Evolutionary conservation across 1,284 basidiomycete genomes (phyloP).

Genomic region (Naganishia sp.): DNA sequence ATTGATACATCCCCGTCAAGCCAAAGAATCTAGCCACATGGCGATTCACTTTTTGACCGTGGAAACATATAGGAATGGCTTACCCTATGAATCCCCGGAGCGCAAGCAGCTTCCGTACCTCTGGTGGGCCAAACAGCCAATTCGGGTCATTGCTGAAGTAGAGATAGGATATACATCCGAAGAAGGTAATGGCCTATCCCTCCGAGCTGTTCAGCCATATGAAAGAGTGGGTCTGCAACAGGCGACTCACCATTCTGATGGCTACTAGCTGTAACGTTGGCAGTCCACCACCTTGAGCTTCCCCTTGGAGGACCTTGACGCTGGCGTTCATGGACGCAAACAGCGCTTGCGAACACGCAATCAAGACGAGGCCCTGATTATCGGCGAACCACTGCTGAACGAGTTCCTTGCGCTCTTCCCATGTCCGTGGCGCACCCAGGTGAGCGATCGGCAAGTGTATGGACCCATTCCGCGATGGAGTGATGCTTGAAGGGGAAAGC

Average conservation of each 20-base stretch:
- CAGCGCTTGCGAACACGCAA: slow-evolving; percentile 64
- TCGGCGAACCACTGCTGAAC: slow-evolving; percentile 37
- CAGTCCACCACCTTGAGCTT: slow-evolving; percentile 27
- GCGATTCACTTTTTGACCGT: no score
- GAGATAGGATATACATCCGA: slow-evolving; percentile 58
- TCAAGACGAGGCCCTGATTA: slow-evolving; percentile 66
- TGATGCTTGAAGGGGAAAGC: neutral
- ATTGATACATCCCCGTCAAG: slow-evolving; percentile 60
- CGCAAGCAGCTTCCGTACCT: slow-evolving; percentile 62
- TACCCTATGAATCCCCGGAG: slow-evolving; percentile 64
- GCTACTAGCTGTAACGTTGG: slow-evolving; percentile 55
- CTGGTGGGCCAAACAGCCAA: slow-evolving; percentile 68
- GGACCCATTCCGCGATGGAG: neutral
- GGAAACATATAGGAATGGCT: neutral
- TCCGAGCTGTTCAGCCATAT: slow-evolving; percentile 41
- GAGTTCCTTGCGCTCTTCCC: slow-evolving; percentile 7
- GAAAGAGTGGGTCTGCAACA: neutral
- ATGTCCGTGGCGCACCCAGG: neutral
- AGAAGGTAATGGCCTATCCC: slow-evolving; percentile 54
- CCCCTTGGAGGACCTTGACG: slow-evolving; percentile 28
- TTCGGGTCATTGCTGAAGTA: slow-evolving; percentile 61
- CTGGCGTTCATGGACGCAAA: slow-evolving; percentile 53
- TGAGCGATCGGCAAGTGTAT: neutral
- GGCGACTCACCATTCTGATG: slow-evolving; percentile 58
- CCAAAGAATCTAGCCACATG: slow-evolving; percentile 38